Evolutionary conservation across 2,329 filamentous ascomycete species (phyloP).

Genomic region (Apiospora arundinis): DNA sequence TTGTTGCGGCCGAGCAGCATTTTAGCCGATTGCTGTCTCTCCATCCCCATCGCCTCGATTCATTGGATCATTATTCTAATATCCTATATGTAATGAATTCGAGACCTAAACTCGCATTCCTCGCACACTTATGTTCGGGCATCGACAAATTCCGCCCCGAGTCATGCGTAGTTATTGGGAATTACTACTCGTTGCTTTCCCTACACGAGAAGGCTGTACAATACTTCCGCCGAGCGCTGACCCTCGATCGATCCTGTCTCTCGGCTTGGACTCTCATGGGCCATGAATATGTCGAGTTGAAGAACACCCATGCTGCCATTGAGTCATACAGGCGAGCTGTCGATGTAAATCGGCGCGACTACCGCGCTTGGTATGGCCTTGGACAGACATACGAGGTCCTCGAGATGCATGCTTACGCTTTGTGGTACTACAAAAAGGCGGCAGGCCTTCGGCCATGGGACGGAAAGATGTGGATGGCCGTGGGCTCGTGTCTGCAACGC

Average conservation of each 20-base stretch:
- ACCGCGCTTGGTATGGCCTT: constrained; percentile 96
- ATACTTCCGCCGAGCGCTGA: constrained; percentile 93
- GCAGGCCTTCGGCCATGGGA: constrained; percentile 94
- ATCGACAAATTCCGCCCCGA: constrained; percentile 97
- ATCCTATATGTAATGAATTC: constrained; percentile 93
- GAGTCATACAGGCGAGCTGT: constrained; percentile 96
- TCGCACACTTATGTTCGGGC: constrained; percentile 88
- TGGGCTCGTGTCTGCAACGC: constrained; percentile 88
- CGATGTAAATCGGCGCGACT: constrained; percentile 94
- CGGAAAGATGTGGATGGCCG: constrained; percentile 98
- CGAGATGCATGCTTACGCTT: constrained; percentile 95
- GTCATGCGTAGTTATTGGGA: constrained; percentile 95
- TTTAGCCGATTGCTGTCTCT: constrained; percentile 82
- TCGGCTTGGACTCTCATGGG: constrained; percentile 99
- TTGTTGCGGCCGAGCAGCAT: constrained; percentile 70
- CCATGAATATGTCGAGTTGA: constrained; percentile 97
- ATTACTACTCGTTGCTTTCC: constrained; percentile 94
- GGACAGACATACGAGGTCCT: constrained; percentile 97
- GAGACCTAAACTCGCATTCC: constrained; percentile 86
- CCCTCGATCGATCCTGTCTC: constrained; percentile 86
- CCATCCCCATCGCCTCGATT: constrained; percentile 78
- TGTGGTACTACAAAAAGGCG: constrained; percentile 98
- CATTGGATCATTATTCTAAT: constrained; percentile 95
- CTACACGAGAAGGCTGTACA: constrained; percentile 98
- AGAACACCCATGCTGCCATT: constrained; percentile 97